Base-by-base conservation (phyloP, 2,329 filamentous ascomycete species). In the Fusarium stilboides region DNA sequence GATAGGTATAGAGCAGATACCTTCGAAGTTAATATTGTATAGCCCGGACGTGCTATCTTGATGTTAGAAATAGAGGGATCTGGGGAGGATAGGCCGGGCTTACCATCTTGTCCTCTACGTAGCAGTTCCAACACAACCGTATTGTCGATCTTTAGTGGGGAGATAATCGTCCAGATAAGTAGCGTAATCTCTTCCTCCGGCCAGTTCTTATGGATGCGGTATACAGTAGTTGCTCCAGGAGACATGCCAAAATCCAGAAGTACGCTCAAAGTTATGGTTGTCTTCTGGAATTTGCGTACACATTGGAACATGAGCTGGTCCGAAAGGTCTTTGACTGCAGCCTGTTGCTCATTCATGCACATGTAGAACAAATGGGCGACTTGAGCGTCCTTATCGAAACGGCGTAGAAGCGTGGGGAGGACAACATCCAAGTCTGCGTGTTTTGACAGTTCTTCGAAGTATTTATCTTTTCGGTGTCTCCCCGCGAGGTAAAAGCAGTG, bases 401-500 rank as follows among this genome's bases (percentile, higher is more conserved):
- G 20, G 1, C 50, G 37, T 2, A 54, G 22, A 28, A 66, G 14
- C 0, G 55, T 52, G 2, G 62, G 19, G 0, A 65, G 28, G 0
- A 65, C 55, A 5, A 55, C 22, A 2, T 31, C 15, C 1, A 61
- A 4, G 6, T 65, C 55, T 39, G 62, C 61, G 0, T 56, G 15
- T 36, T 61, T 50, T 5, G 54, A 53, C 13, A 66, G 15, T 0
- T 39, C 61, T 5, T 44, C 12, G 5, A 66, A 66, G 5, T 61
- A 47, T 36, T 22, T 0, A 34, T 39, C 1, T 33, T 54, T 12
- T 31, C 10, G 28, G 26, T 65, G 37, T 0, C 36, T 20, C 3
- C 54, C 45, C 1, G 62, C 62, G 9, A 66, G 22, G 5, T 46
- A 34, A 13, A 66, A 66, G 6, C 62, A 66, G 5, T 42, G 45